Base-by-base conservation (phyloP, 2,329 filamentous ascomycete genomes). In the Blumeria graminis region DNA sequence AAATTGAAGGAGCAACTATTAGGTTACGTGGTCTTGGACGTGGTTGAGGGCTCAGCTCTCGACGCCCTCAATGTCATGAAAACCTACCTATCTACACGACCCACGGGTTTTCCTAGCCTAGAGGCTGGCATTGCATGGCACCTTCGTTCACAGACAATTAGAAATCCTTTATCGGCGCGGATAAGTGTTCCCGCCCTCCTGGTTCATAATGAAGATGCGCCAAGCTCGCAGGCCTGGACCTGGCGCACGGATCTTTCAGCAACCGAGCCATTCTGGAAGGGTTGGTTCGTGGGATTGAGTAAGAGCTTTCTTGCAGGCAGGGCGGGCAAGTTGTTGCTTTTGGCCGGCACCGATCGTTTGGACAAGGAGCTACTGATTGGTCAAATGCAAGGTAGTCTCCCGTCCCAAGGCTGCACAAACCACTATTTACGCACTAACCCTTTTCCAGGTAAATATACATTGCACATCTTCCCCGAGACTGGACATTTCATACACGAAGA, bases 401-500 rank as follows among this genome's bases (percentile, higher is more conserved):
- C 22, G 22, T 28, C 22, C 22, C 22, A 28, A 28, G 1, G 22
- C 22, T 28, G 22, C 22, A 28, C 22, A 28, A 28, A 28, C 22
- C 22, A 28, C 22, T 2, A 28, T 28, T 2, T 28, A 28, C 1
- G 32, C 32, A 13, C 16, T 50, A 60, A 45, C 63, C 58, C 58
- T 28, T 57, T 28, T 32, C 8, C 59, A 80, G 83, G 89, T 5
- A 96, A 96, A 74, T 98, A 96, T 66, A 88, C 94, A 57, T 72
- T 98, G 50, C 86, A 94, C 63, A 89, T 98, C 6, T 85, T 96
- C 63, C 89, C 92, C 0, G 86, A 94, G 66, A 88, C 92, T 1
- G 92, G 92, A 0, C 92, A 98, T 68, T 98, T 98, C 65, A 80
- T 98, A 57, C 92, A 98, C 61, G 92, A 98, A 68, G 92, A 98